Evolutionary conservation across 73 alveolate species (phyloP).

Genomic region (Breviolum minutum): DNA sequence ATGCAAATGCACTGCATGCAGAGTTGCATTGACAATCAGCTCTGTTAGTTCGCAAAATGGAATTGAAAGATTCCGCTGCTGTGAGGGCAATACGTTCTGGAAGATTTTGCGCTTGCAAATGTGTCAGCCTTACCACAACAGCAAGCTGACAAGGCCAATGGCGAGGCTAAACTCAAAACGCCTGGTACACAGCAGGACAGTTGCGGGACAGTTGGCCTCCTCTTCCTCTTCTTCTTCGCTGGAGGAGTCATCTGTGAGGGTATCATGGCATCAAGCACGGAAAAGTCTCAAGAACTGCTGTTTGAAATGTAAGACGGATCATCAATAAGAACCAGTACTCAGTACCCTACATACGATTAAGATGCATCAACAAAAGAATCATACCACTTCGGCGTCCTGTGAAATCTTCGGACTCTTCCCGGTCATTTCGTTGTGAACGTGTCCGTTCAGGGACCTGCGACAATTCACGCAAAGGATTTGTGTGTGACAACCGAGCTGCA

Average conservation of each 20-base stretch:
- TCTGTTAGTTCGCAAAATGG: not conserved
- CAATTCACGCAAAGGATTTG: not conserved
- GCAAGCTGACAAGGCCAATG: not conserved
- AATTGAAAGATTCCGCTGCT: not conserved
- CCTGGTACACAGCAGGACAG: not conserved
- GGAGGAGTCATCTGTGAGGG: not conserved
- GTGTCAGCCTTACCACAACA: not conserved
- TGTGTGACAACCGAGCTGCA: not conserved
- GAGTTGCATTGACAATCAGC: too few species aligned
- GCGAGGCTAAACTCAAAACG: not conserved
- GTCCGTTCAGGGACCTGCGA: not conserved
- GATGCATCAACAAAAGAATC: too few species aligned
- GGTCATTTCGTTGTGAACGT: not conserved
- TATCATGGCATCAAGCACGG: not conserved
- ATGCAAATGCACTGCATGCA: not conserved
- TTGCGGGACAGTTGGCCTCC: not conserved
- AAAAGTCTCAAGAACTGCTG: not conserved
- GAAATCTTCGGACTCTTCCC: constrained; percentile 23
- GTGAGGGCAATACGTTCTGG: not conserved
- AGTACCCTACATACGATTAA: not conserved
- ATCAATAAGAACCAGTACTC: not conserved
- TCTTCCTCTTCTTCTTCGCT: constrained; percentile 30
- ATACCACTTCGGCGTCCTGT: not conserved
- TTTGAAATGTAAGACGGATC: not conserved
- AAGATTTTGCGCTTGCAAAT: not conserved